These are phyloP conservation scores for Chlamydomonas eustigma DNA, from an alignment of 139 green algal species.

Conservation along the genomic window DNA sequence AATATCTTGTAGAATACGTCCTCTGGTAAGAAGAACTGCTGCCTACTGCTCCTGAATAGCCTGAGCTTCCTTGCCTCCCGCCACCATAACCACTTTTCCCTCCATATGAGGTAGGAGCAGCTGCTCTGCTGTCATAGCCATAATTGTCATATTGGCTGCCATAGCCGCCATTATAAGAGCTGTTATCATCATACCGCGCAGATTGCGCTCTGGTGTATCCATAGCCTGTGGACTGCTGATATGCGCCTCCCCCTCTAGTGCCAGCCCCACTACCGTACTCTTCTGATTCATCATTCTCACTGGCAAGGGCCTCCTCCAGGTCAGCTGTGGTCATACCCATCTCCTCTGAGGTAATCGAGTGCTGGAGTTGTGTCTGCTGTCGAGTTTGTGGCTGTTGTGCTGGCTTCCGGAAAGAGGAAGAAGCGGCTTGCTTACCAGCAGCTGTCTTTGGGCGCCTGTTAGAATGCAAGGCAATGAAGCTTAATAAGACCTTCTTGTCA, in stretches of 20 bases:
- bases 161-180: too few relatives aligned
- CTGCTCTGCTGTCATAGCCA: too few relatives aligned
- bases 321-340: not conserved
- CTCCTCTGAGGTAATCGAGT: not conserved
- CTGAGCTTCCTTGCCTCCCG: not conserved
- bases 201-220: too few relatives aligned
- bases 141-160: not conserved
- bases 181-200: too few relatives aligned
- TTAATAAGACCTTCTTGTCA: constrained; percentile 1
- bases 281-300: too few relatives aligned
- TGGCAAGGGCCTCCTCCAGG: too few relatives aligned
- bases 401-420: too few relatives aligned
- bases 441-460: not conserved
- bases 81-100: not conserved
- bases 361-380: not conserved
- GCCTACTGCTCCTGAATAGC: not conserved
- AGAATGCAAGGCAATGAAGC: not conserved
- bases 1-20: constrained; percentile 1
- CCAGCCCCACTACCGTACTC: too few relatives aligned
- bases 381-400: not conserved
- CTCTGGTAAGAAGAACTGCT: not conserved
- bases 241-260: too few relatives aligned
- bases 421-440: too few relatives aligned
- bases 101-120: not conserved
- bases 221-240: too few relatives aligned